phyloP scores from a whole-genome alignment of 768 basidiomycete species.

The Sporobolomyces roseus region DNA sequence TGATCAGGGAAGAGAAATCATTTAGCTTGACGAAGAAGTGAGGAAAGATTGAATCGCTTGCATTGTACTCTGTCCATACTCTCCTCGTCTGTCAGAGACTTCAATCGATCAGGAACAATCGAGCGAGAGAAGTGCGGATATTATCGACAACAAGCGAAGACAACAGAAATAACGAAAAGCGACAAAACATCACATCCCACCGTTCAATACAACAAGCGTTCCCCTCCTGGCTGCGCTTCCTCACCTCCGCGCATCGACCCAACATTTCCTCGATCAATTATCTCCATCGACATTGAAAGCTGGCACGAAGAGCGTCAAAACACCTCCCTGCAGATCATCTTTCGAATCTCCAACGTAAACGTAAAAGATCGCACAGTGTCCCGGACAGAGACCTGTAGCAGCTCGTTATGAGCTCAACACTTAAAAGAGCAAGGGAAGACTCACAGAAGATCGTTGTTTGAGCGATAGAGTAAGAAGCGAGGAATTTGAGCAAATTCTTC shows the following conservation, averaged over 20 bases:
- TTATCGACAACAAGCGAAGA: not conserved
- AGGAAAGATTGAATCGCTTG: too few species aligned
- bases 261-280: conserved; percentile 6
- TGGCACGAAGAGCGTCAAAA: conserved; percentile 83
- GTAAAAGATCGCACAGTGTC: conserved; percentile 79
- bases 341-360: conserved; percentile 71
- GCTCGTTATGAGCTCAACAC: not conserved
- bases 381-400: conserved; percentile 66
- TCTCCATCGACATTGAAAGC: conserved; percentile 62
- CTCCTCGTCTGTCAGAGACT: too few species aligned
- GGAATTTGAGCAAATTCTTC: conserved; percentile 72
- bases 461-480: conserved; percentile 73
- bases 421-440: conserved; percentile 44
- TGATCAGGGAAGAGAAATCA: too few species aligned
- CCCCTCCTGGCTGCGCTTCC: not conserved
- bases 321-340: conserved; percentile 70
- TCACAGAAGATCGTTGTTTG: conserved; percentile 79
- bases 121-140: not conserved
- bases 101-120: too few species aligned
- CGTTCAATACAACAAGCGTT: not conserved
- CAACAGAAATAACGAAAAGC: not conserved
- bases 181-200: not conserved
- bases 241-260: too few species aligned
- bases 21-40: too few species aligned
- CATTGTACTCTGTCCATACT: too few species aligned